Conservation (phyloP, 345 rosid species). For the thale cress (Arabidopsis thaliana) region DNA sequence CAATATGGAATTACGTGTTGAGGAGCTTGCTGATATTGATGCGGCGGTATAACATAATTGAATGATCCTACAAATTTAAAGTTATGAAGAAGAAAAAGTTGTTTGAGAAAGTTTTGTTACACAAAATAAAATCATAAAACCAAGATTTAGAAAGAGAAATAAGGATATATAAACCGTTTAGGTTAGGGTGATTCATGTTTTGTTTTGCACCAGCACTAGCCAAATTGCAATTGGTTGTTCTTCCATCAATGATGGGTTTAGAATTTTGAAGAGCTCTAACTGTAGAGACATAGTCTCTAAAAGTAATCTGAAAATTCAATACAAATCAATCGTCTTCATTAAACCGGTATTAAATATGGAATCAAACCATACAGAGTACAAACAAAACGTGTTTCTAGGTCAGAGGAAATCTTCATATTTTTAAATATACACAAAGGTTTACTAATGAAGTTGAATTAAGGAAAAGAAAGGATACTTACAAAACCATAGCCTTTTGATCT, state of each 20-base stretch:
- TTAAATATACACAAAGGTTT: too few species aligned
- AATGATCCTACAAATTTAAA: neutral
- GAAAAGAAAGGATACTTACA: constrained; percentile 4
- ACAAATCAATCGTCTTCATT: too few species aligned
- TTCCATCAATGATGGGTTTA: constrained; percentile 10
- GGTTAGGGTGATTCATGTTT: neutral
- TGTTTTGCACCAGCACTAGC: neutral
- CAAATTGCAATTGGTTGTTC: constrained; percentile 28
- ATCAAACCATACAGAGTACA: too few species aligned
- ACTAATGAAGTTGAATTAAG: neutral
- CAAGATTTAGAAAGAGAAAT: too few species aligned
- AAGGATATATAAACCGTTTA: constrained; percentile 3
- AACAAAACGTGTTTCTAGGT: too few species aligned
- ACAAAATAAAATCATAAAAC: neutral
- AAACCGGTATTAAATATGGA: too few species aligned
- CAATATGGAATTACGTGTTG: neutral
- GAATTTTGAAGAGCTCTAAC: neutral
- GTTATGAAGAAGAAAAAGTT: neutral
- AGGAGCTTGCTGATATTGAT: neutral
- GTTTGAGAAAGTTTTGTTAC: neutral
- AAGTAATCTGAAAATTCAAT: constrained; percentile 20
- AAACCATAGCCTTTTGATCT: constrained; percentile 37
- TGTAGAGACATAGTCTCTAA: constrained; percentile 8
- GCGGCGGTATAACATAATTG: neutral
- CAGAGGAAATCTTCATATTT: too few species aligned